Evolutionary conservation across 2,329 filamentous ascomycete species (phyloP), one percentile per base, ranked within the genome.

Genomic region (Myriosclerotinia duriaeana): DNA sequence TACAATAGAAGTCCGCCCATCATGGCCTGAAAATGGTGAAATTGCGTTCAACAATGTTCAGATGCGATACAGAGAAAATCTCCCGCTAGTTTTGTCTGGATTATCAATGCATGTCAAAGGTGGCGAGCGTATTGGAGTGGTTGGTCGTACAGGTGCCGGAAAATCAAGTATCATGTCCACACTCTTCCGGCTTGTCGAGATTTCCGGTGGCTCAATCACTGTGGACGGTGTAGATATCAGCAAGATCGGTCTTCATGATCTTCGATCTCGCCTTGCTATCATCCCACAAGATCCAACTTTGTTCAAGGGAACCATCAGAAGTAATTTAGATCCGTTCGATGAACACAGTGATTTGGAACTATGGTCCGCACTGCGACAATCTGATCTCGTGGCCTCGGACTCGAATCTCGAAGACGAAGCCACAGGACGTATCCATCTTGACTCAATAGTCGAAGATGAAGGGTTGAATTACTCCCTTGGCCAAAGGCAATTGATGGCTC

Each of bases 381-480:
- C 91, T 2, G 89, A 92, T 77, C 82, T 95, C 2, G 85, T 92
- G 2, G 78, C 83, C 3, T 78, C 78, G 2, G 83, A 87, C 12
- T 72, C 70, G 44, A 68, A 53, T 9, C 64, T 71, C 9, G 76
- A 77, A 30, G 72, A 76, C 53, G 76, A 76, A 64, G 78, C 79
- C 67, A 76, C 78, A n/a, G 78, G 78, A 12, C 87, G 90, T 66
- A 90, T 97, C 68, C 88, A 92, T 71, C 88, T 99, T 30, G 94
- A 98, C 78, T 89, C 85, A 20, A 75, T 87, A 2, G 94, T 98
- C 2, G 93, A 97, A 73, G 95, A 98, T 76, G 94, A 97, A 79
- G 95, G 95, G 0, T 84, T 97, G 69, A 98, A 98, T 79, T 97
- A 97, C 81, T 96, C 92, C 0, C 88, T 98, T 12, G 94, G 94